phyloP scores from a whole-genome alignment of 1,284 basidiomycete genomes.

The Golubevia pallescens region DNA sequence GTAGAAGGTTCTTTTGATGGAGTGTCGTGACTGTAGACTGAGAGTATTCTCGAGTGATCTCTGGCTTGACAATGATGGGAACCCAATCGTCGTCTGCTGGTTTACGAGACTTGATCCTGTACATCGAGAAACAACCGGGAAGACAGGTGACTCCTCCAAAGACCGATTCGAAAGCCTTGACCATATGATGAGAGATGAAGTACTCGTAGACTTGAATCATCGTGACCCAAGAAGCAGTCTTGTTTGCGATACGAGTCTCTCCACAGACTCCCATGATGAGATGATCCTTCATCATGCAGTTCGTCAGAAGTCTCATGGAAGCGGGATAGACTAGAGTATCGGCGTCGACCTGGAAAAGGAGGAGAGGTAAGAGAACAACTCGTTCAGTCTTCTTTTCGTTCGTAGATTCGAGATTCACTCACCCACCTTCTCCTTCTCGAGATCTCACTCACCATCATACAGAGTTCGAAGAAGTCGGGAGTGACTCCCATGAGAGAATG shows the following conservation, averaged over 20 bases:
- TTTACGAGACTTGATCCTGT: constrained; percentile 92
- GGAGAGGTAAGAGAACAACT: background rate
- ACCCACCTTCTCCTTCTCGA: too few species aligned
- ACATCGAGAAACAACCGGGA: constrained; percentile 99
- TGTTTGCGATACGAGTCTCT: constrained; percentile 98
- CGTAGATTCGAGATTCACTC: too few species aligned
- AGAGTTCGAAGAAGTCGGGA: constrained; percentile 97
- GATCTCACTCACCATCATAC: constrained; percentile 82
- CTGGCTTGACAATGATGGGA: constrained; percentile 93
- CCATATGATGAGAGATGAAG: constrained; percentile 97
- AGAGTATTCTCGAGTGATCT: constrained; percentile 96
- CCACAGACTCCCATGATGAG: constrained; percentile 99
- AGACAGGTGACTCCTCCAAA: constrained; percentile 99
- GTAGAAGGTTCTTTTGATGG: constrained; percentile 95
- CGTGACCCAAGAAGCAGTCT: constrained; percentile 91
- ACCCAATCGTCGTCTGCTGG: constrained; percentile 87
- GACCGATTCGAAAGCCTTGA: constrained; percentile 97
- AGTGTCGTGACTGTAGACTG: constrained; percentile 90
- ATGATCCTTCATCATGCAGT: constrained; percentile 97
- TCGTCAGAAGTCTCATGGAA: constrained; percentile 41
- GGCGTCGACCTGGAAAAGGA: constrained; percentile 92
- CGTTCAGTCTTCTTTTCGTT: too few species aligned
- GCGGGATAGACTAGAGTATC: constrained; percentile 70
- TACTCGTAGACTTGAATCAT: constrained; percentile 98
- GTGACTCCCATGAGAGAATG: constrained; percentile 98